A percentile compares a stretch with the other conserved stretches of the same genome.
phyloP scores from a whole-genome alignment of 768 basidiomycete species.

The Imleria badia region DNA sequence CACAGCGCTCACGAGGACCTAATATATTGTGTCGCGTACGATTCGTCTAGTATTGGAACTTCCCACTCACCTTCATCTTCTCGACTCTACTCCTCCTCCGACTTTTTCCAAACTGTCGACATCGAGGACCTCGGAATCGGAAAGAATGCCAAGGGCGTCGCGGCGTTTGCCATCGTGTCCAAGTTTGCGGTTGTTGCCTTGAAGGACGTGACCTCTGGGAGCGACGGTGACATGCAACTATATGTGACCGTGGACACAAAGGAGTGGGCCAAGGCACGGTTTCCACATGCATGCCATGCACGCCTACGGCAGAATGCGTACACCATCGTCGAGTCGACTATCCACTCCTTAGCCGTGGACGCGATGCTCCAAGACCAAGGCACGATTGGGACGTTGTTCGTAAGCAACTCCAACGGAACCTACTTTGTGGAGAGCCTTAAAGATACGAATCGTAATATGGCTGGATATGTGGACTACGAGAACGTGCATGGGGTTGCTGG shows the following conservation, averaged over 20 bases:
- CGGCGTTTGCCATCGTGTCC: conserved; percentile 89
- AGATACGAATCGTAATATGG: conserved; percentile 88
- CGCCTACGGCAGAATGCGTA: conserved; percentile 88
- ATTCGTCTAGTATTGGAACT: conserved; percentile 47
- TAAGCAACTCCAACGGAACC: conserved; percentile 94
- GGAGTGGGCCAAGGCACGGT: conserved; percentile 85
- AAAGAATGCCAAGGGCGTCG: conserved; percentile 83
- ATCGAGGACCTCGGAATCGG: conserved; percentile 86
- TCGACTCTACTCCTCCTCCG: conserved; percentile 78
- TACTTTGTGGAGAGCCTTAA: conserved; percentile 89
- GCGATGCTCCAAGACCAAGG: conserved; percentile 71
- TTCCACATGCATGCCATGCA: conserved; percentile 86
- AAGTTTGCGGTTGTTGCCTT: conserved; percentile 92
- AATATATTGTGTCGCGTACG: conserved; percentile 90
- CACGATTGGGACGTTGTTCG: conserved; percentile 86
- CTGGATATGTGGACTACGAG: conserved; percentile 94
- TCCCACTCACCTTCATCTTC: conserved; percentile 52
- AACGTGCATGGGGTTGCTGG: conserved; percentile 84
- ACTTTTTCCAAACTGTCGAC: conserved; percentile 71
- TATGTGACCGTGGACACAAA: conserved; percentile 85
- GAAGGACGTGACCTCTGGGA: conserved; percentile 58
- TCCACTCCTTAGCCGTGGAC: conserved; percentile 92
- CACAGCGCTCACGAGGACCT: conserved; percentile 71
- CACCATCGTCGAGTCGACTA: conserved; percentile 92
- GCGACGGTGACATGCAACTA: conserved; percentile 71